Evolutionary conservation across 2,329 filamentous ascomycete species (phyloP).

Genomic region (Aureobasidium melanogenum): DNA sequence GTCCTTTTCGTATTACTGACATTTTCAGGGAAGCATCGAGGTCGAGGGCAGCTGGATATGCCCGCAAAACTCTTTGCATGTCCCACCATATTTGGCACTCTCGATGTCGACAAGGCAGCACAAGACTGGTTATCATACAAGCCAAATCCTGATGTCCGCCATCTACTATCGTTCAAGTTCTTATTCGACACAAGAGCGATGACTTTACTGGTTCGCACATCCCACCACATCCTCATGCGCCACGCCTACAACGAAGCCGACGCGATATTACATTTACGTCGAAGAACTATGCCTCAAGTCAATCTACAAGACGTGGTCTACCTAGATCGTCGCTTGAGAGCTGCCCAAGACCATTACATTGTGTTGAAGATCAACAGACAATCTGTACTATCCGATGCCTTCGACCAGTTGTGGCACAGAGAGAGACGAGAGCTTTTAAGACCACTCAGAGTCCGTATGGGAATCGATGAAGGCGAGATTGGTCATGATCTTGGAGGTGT

Average conservation of each 20-base stretch:
- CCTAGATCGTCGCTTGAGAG: conserved; percentile 25
- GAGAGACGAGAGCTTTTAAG: conserved; percentile 73
- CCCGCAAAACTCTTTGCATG: conserved; percentile 63
- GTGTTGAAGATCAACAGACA: conserved; percentile 36
- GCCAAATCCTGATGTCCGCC: conserved; percentile 54
- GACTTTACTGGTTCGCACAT: conserved; percentile 75
- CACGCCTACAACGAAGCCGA: conserved; percentile 13
- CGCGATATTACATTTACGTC: conserved; percentile 10
- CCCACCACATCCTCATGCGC: conserved; percentile 81
- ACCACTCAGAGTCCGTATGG: conserved; percentile 81
- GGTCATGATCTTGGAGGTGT: conserved; percentile 92
- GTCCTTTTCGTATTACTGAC: not conserved
- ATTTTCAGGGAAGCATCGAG: conserved; percentile 16
- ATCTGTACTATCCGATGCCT: conserved; percentile 36
- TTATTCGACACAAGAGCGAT: conserved; percentile 66
- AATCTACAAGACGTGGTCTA: conserved; percentile 11
- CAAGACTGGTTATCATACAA: conserved; percentile 58
- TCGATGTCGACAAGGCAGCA: conserved; percentile 68
- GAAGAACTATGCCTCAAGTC: conserved; percentile 6
- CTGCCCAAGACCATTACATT: conserved; percentile 31
- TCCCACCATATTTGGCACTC: conserved; percentile 64
- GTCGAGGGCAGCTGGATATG: conserved; percentile 38
- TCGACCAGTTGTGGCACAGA: conserved; percentile 83
- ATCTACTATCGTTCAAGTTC: conserved; percentile 73
- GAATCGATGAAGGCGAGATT: conserved; percentile 69